Conservation (phyloP, 768 basidiomycete genomes). For the Pisolithus orientalis region DNA sequence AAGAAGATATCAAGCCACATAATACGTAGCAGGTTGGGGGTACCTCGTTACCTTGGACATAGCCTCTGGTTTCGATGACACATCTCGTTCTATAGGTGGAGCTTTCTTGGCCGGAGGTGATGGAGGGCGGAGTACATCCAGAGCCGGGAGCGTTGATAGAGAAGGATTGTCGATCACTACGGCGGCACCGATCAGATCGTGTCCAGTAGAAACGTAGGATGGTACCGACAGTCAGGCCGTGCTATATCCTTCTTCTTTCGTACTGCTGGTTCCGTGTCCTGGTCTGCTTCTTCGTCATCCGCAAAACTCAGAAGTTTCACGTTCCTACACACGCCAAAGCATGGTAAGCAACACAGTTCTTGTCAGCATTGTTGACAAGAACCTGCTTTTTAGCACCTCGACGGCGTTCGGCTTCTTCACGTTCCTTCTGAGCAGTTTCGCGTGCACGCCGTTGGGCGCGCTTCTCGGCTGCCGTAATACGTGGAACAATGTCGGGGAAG, state of each 20-base stretch:
- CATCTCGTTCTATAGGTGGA: conserved; percentile 1
- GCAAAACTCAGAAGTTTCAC: conserved; percentile 87
- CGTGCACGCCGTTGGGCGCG: conserved; percentile 77
- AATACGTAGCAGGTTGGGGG: neutral
- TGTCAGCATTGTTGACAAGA: neutral
- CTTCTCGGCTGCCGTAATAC: conserved; percentile 93
- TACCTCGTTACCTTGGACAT: conserved; percentile 12
- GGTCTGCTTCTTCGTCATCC: conserved; percentile 52
- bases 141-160: conserved; percentile 4
- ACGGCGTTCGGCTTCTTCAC: conserved; percentile 67
- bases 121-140: conserved; percentile 5
- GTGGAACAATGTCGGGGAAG: conserved; percentile 90
- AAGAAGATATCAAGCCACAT: neutral
- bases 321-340: conserved; percentile 47
- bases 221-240: conserved; percentile 71
- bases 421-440: conserved; percentile 66
- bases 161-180: conserved; percentile 19
- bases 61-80: neutral
- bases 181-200: neutral
- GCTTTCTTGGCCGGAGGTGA: neutral
- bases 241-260: conserved; percentile 79
- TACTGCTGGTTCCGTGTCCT: conserved; percentile 45
- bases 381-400: conserved; percentile 86
- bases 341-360: neutral
- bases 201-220: neutral